These are phyloP conservation scores for Eimeria praecox DNA, from an alignment of 169 alveolate genomes.

Conservation along the genomic window DNA sequence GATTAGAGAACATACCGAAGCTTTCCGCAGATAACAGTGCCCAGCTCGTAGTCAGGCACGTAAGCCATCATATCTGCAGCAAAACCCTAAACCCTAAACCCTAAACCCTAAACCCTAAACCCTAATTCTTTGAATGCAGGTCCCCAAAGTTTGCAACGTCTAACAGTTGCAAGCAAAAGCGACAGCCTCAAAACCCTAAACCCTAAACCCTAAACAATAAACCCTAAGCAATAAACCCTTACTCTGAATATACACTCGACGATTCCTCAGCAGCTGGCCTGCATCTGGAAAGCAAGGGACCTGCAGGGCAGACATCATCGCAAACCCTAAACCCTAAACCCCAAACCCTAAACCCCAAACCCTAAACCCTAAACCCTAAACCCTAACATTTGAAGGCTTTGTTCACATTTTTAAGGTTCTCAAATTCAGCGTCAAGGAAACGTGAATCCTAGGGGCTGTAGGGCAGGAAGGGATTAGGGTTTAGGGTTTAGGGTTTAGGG, in stretches of 20 bases:
- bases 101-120: constrained; percentile 36
- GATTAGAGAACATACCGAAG: neutral
- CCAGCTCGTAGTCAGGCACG: constrained; percentile 26
- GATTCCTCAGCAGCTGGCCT: constrained; percentile 39
- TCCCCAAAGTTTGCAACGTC: neutral
- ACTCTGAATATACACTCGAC: constrained; percentile 72
- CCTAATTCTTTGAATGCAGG: neutral
- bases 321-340: constrained; percentile 35
- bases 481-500: constrained; percentile 37
- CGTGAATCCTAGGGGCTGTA: neutral
- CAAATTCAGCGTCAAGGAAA: neutral
- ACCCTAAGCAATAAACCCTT: neutral
- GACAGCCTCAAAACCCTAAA: constrained; percentile 12
- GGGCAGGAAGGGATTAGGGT: neutral
- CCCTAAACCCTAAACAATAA: constrained; percentile 26
- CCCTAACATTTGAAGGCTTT: neutral
- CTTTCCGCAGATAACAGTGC: constrained; percentile 21
- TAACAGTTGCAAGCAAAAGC: neutral
- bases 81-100: neutral
- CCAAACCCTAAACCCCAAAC: neutral
- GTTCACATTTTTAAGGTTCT: neutral
- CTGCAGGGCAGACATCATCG: neutral
- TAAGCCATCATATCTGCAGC: constrained; percentile 51
- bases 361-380: constrained; percentile 7
- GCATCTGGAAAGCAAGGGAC: constrained; percentile 75